These are phyloP conservation scores for Nannizziopsis arthrosporioides DNA, from an alignment of 2,329 filamentous ascomycete species.

Conservation along the genomic window DNA sequence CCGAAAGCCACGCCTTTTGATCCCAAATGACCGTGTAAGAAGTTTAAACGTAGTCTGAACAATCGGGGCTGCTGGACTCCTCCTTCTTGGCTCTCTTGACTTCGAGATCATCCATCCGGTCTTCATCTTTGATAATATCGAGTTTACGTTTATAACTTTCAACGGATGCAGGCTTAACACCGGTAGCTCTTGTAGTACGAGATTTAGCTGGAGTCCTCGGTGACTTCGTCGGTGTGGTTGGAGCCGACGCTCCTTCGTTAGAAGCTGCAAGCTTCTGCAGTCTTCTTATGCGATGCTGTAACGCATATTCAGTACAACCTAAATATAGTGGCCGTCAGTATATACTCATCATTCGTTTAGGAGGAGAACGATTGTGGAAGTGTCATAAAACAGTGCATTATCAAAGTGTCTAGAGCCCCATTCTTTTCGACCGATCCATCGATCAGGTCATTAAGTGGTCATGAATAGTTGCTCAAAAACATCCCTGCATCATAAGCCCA, in stretches of 20 bases:
- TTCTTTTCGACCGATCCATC: no score
- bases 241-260: not conserved
- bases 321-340: not conserved
- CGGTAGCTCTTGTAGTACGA: not conserved
- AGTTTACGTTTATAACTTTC: not conserved
- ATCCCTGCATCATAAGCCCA: no score
- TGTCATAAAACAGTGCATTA: not conserved
- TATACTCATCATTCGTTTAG: not conserved
- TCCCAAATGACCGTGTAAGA: no score
- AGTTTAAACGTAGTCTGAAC: no score
- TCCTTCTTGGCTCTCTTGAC: no score
- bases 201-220: conserved; percentile 3
- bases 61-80: no score
- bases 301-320: conserved; percentile 19
- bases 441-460: no score
- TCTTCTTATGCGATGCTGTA: conserved; percentile 19
- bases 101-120: not conserved
- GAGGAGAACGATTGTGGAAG: not conserved
- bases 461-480: no score
- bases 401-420: no score
- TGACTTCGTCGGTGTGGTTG: not conserved
- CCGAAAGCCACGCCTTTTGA: no score
- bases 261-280: conserved; percentile 15
- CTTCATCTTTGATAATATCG: not conserved
- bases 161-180: not conserved